Evolutionary conservation across 1,139 yeast species (phyloP), one percentile per base, ranked within the genome.

Genomic region (Citeromyces siamensis): DNA sequence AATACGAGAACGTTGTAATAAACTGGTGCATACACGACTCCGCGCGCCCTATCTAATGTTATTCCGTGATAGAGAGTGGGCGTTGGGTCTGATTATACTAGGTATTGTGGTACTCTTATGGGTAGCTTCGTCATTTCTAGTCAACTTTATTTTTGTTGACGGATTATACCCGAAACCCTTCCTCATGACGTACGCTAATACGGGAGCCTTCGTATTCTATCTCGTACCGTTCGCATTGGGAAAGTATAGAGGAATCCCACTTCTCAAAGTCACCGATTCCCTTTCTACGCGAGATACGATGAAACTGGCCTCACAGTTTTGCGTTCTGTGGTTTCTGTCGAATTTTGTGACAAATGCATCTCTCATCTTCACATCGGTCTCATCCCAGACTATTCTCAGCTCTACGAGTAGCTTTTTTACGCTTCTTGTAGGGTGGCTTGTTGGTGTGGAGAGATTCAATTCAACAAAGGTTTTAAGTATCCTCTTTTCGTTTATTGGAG

Each of bases 351-450:
- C 93, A 26, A 90, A 90, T 56, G 84, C 95, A 1, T 78, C 94
- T 13, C 66, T 88, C 37, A 70, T 83, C 22, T 88, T 80, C 56
- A 90, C 97, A 0, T 78, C 90, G 9, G 97, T 88, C 21, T 94
- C 94, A 7, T 80, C 90, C 14, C 96, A 93, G 49, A 90, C 97
- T 3, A 88, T 90, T 27, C 59, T 90, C 33, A 80, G 95, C 6
- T 81, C 95, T 32, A 86, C 97, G 0, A 81, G 94, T 6, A 82
- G 95, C 10, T 86, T 90, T 53, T 90, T 90, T 68, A 90, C 98
- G 0, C 66, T 90, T 33, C 48, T 86, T 3, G 66, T 88, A n/a
- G 97, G 97, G 1, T 74, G 76, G 39, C 43, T 81, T 17, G 78
- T 75, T 42, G 63, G 75, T 21, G 71, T 86, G 6, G 98, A 90